Evolutionary conservation across 768 basidiomycete genomes (phyloP).

Genomic region (Leccinellum luteum): DNA sequence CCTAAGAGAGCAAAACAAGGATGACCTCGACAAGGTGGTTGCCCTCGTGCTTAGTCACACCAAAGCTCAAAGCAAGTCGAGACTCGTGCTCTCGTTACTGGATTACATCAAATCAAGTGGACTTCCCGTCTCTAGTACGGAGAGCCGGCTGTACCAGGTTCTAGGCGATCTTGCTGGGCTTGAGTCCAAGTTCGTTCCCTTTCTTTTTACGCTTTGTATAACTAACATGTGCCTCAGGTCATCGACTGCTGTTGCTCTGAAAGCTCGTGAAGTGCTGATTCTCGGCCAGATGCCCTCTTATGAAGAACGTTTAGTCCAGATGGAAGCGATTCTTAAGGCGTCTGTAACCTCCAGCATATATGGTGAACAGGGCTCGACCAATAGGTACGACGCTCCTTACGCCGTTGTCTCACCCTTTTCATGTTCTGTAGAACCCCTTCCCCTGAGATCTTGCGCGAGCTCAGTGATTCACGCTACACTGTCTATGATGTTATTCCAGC

Average conservation of each 20-base stretch:
- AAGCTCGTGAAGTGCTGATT: slow-evolving; percentile 96
- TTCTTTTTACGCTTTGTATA: not conserved
- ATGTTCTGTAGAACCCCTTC: slow-evolving; percentile 63
- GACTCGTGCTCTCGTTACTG: slow-evolving; percentile 79
- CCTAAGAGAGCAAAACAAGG: slow-evolving; percentile 90
- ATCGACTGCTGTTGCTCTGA: slow-evolving; percentile 87
- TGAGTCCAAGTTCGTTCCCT: slow-evolving; percentile 72
- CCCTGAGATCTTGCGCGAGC: slow-evolving; percentile 82
- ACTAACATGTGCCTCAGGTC: slow-evolving; percentile 48
- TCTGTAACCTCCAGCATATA: slow-evolving; percentile 88
- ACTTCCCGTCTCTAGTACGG: slow-evolving; percentile 70
- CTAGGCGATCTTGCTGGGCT: slow-evolving; percentile 80
- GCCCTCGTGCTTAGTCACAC: slow-evolving; percentile 90
- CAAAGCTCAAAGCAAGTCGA: slow-evolving; percentile 90
- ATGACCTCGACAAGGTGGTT: slow-evolving; percentile 85
- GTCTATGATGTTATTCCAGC: slow-evolving; percentile 96
- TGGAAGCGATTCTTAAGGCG: slow-evolving; percentile 89
- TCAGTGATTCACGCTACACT: slow-evolving; percentile 94
- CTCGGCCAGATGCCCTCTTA: slow-evolving; percentile 95
- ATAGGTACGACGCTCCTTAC: slow-evolving; percentile 44
- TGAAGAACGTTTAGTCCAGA: slow-evolving; percentile 89
- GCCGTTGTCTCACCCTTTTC: not conserved
- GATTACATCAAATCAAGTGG: slow-evolving; percentile 87
- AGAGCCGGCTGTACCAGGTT: slow-evolving; percentile 71
- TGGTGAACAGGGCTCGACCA: slow-evolving; percentile 70